phyloP scores from a whole-genome alignment of 2,329 filamentous ascomycete species.

The Aspergillus flavus region DNA sequence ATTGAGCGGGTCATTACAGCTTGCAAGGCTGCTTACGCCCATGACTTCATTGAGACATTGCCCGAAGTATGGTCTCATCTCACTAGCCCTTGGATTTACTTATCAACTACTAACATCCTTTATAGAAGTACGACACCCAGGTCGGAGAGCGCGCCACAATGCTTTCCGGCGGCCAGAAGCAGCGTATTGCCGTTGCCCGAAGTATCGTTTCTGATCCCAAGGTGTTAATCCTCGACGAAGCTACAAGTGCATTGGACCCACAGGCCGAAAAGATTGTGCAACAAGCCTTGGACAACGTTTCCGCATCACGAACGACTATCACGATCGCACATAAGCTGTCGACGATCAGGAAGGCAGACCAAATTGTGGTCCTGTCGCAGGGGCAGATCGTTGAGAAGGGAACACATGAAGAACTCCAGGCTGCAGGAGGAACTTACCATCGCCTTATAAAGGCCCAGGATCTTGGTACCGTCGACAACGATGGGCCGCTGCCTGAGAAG shows the following conservation, averaged over 20 bases:
- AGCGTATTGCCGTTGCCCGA: conserved; percentile 77
- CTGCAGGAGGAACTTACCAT: conserved; percentile 43
- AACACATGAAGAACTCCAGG: conserved; percentile 54
- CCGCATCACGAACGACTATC: conserved; percentile 67
- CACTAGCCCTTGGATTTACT: background rate
- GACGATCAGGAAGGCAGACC: conserved; percentile 58
- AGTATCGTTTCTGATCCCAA: conserved; percentile 71
- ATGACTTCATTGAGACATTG: conserved; percentile 63
- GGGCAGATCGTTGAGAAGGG: conserved; percentile 56
- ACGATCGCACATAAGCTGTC: conserved; percentile 67
- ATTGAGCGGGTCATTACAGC: conserved; percentile 61
- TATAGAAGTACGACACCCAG: conserved; percentile 66
- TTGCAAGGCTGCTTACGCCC: conserved; percentile 68
- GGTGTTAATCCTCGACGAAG: conserved; percentile 81
- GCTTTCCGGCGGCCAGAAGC: conserved; percentile 79
- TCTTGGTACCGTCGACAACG: background rate
- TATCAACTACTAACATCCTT: background rate
- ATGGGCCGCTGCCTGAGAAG: background rate
- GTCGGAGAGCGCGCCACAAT: conserved; percentile 74
- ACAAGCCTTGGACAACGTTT: conserved; percentile 55
- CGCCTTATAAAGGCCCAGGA: conserved; percentile 23
- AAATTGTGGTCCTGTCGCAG: conserved; percentile 58
- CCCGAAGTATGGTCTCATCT: background rate
- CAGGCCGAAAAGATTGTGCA: conserved; percentile 57
- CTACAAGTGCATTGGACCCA: conserved; percentile 64